Conservation (phyloP, 2,329 filamentous ascomycete species). For the Ramularia endophylla region DNA sequence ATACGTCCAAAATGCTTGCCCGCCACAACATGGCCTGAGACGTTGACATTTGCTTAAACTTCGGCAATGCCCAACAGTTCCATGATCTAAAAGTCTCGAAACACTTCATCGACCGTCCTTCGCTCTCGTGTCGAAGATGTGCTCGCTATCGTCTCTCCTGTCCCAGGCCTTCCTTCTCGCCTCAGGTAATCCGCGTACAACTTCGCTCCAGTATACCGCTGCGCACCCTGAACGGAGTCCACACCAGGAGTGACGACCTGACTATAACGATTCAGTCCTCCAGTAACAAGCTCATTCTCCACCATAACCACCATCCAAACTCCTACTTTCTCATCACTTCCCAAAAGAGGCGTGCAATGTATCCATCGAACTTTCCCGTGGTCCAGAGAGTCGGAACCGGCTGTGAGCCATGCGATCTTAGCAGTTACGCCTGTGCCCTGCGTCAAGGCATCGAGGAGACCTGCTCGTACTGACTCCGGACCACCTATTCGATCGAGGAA, state of each 20-base stretch:
- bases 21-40: too few relatives aligned
- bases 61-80: too few relatives aligned
- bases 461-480: conserved; percentile 32
- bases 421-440: conserved; percentile 38
- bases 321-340: conserved; percentile 30
- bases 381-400: conserved; percentile 2
- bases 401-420: conserved; percentile 37
- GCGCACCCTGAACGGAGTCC: conserved; percentile 5
- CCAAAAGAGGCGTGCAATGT: conserved; percentile 41
- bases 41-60: too few relatives aligned
- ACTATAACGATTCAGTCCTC: conserved; percentile 16
- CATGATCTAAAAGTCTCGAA: conserved; percentile 26
- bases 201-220: conserved; percentile 24
- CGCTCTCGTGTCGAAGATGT: conserved; percentile 10
- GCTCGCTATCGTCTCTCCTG: conserved; percentile 7
- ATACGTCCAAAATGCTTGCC: too few relatives aligned
- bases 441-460: conserved; percentile 35
- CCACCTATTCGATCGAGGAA: conserved; percentile 41
- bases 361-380: conserved; percentile 35
- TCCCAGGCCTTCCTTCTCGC: conserved; percentile 21
- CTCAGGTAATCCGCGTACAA: conserved; percentile 34
- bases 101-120: conserved; percentile 22
- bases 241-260: background rate
- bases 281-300: conserved; percentile 25
- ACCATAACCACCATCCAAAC: background rate